These are phyloP conservation scores for Mrakia blollopis DNA, from an alignment of 768 basidiomycete genomes.

Conservation along the genomic window DNA sequence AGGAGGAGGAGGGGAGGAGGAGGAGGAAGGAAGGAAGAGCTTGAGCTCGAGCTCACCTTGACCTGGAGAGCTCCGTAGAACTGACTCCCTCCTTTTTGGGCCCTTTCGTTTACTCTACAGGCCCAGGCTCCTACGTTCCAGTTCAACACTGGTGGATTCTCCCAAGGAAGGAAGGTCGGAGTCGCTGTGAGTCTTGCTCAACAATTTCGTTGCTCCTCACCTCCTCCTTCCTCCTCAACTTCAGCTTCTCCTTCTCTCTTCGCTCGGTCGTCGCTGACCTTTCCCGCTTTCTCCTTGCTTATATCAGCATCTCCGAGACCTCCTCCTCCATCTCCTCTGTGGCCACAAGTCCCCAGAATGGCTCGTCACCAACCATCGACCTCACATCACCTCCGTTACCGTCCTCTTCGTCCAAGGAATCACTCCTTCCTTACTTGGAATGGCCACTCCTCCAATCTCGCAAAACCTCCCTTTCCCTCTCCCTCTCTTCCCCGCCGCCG, in stretches of 20 bases:
- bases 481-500: conserved; percentile 45
- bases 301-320: conserved; percentile 75
- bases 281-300: neutral
- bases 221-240: neutral
- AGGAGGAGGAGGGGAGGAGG: neutral
- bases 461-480: conserved; percentile 56
- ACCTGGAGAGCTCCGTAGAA: neutral
- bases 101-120: neutral
- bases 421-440: conserved; percentile 59
- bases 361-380: conserved; percentile 78
- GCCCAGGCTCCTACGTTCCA: conserved; percentile 52
- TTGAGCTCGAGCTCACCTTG: neutral
- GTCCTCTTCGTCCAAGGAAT: conserved; percentile 80
- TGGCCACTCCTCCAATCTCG: conserved; percentile 57
- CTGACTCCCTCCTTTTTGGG: neutral
- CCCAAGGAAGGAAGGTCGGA: conserved; percentile 67
- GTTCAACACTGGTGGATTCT: conserved; percentile 75
- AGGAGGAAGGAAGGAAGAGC: neutral
- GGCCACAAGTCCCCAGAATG: conserved; percentile 81
- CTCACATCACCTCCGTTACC: conserved; percentile 70
- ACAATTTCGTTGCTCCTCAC: neutral
- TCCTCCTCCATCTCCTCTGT: conserved; percentile 72
- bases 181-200: conserved; percentile 59
- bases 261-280: conserved; percentile 12
- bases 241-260: neutral